Evolutionary conservation across 1,139 yeast species (phyloP), one percentile per base, ranked within the genome.

Genomic region (Saccharomycopsis phalli): DNA sequence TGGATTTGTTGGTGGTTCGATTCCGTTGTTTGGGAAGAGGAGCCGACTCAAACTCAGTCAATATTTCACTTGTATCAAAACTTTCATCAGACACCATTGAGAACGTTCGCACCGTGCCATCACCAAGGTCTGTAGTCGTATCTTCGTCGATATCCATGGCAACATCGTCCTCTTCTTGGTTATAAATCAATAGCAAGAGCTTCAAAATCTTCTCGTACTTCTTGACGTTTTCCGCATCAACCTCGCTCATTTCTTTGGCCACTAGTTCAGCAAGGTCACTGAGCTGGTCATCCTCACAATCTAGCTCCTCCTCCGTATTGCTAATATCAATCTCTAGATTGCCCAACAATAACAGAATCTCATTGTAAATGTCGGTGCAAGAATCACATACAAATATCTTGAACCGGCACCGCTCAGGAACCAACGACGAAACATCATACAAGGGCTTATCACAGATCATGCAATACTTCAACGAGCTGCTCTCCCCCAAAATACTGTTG

Each of bases 361-460:
- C 41, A 26, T 45, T 40, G 18, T 45, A 45, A 13, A 31, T 22
- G 11, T 64, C 75, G 10, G 77, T 71, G 50, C 88, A 80, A 42
- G 69, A 71, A 40, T 73, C 71, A 52, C 88, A 80, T 1, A 79
- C 77, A 48, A 79, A 72, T 48, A 78, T 83, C 27, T 63, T 63
- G 42, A 50, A 65, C 27, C 53, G 51, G 2, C 51, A 49, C 6
- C 53, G 49, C 3, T 50, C 44, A 10, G 55, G 52, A 4, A 65
- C 44, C 30, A 71, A 53, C 4, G 78, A 66, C 44, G 81, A 73
- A 34, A 78, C 59, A 46, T 78, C 86, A 53, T 78, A 79, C 18
- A 79, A 55, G 5, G 84, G 82, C 43, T 68, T 72, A 35, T 77
- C 82, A 54, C 87, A 79, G 11, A 78, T 61, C 19, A 76, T 75